A percentile compares a stretch with the other conserved stretches of the same genome.
Conservation (phyloP, 176 grass and related monocot genomes). For the Melocanna baccifera region DNA sequence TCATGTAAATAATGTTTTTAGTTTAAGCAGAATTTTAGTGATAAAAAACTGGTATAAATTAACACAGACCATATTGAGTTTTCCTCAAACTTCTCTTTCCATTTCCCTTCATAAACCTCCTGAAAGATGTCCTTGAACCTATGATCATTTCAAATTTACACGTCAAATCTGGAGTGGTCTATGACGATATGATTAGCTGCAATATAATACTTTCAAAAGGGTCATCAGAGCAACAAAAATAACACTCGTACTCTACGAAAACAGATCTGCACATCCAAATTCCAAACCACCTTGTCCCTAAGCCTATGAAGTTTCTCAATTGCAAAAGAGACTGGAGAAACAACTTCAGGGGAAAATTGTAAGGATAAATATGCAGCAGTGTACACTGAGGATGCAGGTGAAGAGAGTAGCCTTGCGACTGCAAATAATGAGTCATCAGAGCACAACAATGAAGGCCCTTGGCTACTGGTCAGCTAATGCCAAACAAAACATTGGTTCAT, state of each 20-base stretch:
- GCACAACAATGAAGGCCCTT: neutral
- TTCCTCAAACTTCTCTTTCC: constrained; percentile 82
- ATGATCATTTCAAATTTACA: constrained; percentile 22
- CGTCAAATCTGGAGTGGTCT: constrained; percentile 28
- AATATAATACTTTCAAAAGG: neutral
- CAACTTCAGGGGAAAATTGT: neutral
- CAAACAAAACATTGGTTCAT: neutral
- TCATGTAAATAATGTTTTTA: constrained; percentile 7
- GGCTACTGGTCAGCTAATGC: neutral
- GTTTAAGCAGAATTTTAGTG: neutral
- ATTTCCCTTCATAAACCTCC: constrained; percentile 84
- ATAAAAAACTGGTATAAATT: constrained; percentile 21
- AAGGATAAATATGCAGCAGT: constrained; percentile 3
- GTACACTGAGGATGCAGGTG: neutral
- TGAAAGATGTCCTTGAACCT: constrained; percentile 99
- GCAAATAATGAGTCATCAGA: neutral
- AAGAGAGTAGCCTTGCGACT: neutral
- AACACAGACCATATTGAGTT: constrained; percentile 75
- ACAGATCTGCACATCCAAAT: neutral
- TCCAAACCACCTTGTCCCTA: neutral
- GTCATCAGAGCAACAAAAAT: neutral
- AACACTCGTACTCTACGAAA: neutral
- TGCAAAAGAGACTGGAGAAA: neutral
- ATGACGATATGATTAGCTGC: neutral
- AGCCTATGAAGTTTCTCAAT: neutral